These are phyloP conservation scores for Colletotrichum sp. DNA, from an alignment of 2,329 filamentous ascomycete species.

Conservation along the genomic window DNA sequence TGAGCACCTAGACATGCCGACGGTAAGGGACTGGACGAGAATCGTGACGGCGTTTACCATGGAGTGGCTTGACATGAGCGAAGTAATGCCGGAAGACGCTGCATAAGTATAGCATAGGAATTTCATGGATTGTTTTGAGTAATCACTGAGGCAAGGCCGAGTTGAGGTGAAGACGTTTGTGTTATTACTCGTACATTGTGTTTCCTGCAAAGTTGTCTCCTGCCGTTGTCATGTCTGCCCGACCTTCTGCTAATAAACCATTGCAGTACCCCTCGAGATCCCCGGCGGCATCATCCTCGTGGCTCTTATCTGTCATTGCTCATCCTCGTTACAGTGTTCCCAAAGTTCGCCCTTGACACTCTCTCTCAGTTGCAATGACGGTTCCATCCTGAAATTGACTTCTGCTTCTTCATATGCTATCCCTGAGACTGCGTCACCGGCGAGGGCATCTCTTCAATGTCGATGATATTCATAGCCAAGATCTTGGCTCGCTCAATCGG, in stretches of 20 bases:
- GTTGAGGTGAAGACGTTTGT: background rate
- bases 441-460: background rate
- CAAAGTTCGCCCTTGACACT: background rate
- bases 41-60: constrained; percentile 76
- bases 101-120: background rate
- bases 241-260: background rate
- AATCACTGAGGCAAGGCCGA: background rate
- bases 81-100: constrained; percentile 32
- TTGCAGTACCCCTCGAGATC: background rate
- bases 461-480: rapidly evolving
- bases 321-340: background rate
- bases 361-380: background rate
- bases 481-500: background rate
- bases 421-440: background rate
- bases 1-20: constrained; percentile 72
- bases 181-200: background rate
- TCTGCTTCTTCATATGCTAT: background rate
- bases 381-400: background rate
- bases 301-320: background rate
- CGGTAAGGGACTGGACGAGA: constrained; percentile 78
- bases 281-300: background rate
- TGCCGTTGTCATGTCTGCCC: background rate
- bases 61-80: constrained; percentile 78
- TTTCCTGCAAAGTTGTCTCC: background rate
- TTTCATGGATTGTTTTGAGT: background rate